Evolutionary conservation across 1,284 basidiomycete species (phyloP).

Genomic region (Anthracocystis walkeri): DNA sequence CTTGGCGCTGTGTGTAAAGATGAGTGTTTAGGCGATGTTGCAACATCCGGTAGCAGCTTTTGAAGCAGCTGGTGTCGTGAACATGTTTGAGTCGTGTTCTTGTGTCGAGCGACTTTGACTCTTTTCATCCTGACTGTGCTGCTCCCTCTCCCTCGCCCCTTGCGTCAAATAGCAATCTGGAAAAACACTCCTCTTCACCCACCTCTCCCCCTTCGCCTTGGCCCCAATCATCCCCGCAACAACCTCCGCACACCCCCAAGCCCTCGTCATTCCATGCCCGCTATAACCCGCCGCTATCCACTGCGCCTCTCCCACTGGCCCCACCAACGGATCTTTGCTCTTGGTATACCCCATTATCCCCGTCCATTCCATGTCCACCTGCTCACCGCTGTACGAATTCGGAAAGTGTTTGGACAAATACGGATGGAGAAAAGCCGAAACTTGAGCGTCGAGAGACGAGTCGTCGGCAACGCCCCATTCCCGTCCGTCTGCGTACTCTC

Average conservation of each 20-base stretch:
- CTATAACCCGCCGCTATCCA: slow-evolving; percentile 78
- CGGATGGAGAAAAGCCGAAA: slow-evolving; percentile 70
- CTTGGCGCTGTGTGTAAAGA: too few relatives aligned
- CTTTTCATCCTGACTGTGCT: too few relatives aligned
- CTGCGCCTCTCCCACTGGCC: slow-evolving; percentile 13
- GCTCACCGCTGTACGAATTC: slow-evolving; percentile 71
- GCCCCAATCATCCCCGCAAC: slow-evolving; percentile 77
- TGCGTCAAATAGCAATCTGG: slow-evolving; percentile 41
- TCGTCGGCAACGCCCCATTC: slow-evolving; percentile 78
- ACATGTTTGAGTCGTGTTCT: too few relatives aligned
- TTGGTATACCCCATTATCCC: slow-evolving; percentile 84
- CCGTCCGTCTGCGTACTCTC: slow-evolving; percentile 72
- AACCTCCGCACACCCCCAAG: slow-evolving; percentile 76
- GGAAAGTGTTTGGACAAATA: slow-evolving; percentile 70
- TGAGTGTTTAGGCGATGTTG: too few relatives aligned
- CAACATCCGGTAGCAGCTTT: too few relatives aligned
- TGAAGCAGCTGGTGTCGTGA: too few relatives aligned
- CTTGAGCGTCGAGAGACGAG: slow-evolving; percentile 72
- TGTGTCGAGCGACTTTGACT: not conserved
- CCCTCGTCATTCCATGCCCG: slow-evolving; percentile 84
- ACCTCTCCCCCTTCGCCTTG: slow-evolving; percentile 72
- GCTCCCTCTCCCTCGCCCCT: not conserved
- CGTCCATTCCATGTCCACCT: slow-evolving; percentile 76
- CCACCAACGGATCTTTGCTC: slow-evolving; percentile 77
- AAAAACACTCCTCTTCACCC: slow-evolving; percentile 75